Base-by-base conservation (phyloP, 495 filamentous ascomycete species). In the Penicillium longicatenatum region DNA sequence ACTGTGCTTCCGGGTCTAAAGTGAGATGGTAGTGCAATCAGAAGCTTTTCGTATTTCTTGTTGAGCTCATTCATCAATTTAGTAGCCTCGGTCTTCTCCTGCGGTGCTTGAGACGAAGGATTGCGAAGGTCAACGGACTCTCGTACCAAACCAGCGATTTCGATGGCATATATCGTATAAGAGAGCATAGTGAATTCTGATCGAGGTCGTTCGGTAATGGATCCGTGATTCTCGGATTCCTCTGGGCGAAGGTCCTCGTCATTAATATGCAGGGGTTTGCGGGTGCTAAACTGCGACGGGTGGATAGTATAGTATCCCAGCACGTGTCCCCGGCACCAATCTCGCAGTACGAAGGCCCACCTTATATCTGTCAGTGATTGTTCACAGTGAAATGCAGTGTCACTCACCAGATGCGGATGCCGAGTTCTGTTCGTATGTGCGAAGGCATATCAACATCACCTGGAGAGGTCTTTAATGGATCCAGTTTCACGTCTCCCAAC, bases 111-210 rank as follows among this genome's bases (percentile, higher is more conserved):
- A 24, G 14, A 19, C 8, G 10, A 6, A 22, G 22, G 11, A 21
- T 55, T 47, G 6, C 46, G 26, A 20, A 66, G 26, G n/a, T 71
- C 64, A 20, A 66, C 54, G 5, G 55, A 64, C 17, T 69, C 69
- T 3, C 66, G 69, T 17, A 64, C 64, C 35, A 71, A 31, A 17
- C 20, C 29, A 8, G 46, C 55, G 17, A 71, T 44, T 12, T 68
- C 62, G 11, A 71, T 24, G 22, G 62, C 57, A 26, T 66, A 55
- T 6, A 67, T 16, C 4, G 69, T 69, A 39, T 71, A 71, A 9
- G 69, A 71, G 21, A 69, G 59, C 62, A 60, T 68, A 1, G 66
- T 69, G 46, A 71, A 71, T 22, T 71, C 69, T 20, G 66, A 66
- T 21, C 64, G 61, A 33, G 66, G 66, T 17, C 66, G 64, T 50